A percentile compares a stretch with the other conserved stretches of the same genome.
These are phyloP conservation scores for Trichosporon asahii DNA, from an alignment of 1,284 basidiomycete species.

Conservation along the genomic window DNA sequence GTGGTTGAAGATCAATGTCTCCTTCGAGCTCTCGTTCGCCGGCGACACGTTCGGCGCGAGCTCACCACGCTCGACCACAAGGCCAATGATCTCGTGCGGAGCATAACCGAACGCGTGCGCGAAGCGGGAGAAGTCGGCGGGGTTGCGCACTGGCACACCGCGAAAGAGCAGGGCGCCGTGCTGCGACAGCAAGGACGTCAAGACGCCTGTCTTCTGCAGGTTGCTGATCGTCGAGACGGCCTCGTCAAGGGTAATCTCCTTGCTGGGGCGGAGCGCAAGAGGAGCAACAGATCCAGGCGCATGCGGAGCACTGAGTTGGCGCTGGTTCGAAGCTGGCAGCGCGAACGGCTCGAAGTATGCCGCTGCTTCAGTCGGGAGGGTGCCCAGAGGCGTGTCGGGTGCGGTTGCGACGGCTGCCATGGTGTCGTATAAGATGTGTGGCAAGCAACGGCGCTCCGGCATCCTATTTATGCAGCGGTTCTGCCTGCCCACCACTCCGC, in stretches of 20 bases:
- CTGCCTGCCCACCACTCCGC: not conserved
- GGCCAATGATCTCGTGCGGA: conserved; percentile 25
- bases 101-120: conserved; percentile 19
- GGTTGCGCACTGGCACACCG: conserved; percentile 12
- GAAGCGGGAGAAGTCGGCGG: conserved; percentile 14
- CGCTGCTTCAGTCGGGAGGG: not conserved
- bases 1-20: conserved; percentile 22
- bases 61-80: conserved; percentile 19
- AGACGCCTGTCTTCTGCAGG: conserved; percentile 5
- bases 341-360: conserved; percentile 17
- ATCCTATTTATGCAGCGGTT: not conserved
- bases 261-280: conserved; percentile 14
- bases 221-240: conserved; percentile 11
- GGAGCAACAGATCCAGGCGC: conserved; percentile 10
- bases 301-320: conserved; percentile 67
- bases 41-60: conserved; percentile 26
- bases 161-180: conserved; percentile 26
- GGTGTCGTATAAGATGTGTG: conserved; percentile 27
- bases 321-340: conserved; percentile 66
- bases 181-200: conserved; percentile 17
- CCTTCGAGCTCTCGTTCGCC: conserved; percentile 23
- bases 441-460: not conserved
- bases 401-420: conserved; percentile 11
- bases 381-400: not conserved
- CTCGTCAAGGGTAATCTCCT: conserved; percentile 1